Evolutionary conservation across 1,139 yeast species (phyloP).

Genomic region (Kodamaea sp.): DNA sequence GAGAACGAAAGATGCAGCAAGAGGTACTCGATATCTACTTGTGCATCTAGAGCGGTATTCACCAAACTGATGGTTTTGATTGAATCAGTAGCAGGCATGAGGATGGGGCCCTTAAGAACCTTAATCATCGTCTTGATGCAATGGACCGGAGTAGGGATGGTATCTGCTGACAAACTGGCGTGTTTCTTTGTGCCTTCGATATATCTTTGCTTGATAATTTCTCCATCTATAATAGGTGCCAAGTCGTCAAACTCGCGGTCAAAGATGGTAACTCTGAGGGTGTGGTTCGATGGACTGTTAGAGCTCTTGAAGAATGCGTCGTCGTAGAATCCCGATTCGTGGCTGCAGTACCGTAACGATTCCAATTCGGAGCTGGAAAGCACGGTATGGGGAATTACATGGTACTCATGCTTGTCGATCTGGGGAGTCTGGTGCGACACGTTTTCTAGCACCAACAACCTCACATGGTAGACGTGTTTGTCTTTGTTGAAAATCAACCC

Average conservation of each 20-base stretch:
- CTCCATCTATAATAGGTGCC: conserved; percentile 26
- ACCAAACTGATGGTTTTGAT: conserved; percentile 53
- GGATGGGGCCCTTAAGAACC: conserved; percentile 63
- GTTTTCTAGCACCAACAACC: conserved; percentile 30
- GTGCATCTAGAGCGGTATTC: conserved; percentile 52
- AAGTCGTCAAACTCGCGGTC: conserved; percentile 35
- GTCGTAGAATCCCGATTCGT: conserved; percentile 23
- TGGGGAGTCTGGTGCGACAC: conserved; percentile 21
- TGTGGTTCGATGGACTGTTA: conserved; percentile 28
- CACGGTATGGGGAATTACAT: conserved; percentile 26
- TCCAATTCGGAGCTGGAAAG: conserved; percentile 32
- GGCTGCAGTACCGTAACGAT: conserved; percentile 10
- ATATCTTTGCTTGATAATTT: conserved; percentile 31
- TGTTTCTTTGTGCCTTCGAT: conserved; percentile 29
- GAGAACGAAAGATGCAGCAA: conserved; percentile 47
- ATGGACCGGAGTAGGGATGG: conserved; percentile 50
- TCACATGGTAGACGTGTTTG: conserved; percentile 32
- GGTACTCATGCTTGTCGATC: conserved; percentile 40
- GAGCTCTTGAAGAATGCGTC: conserved; percentile 37
- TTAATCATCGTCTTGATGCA: conserved; percentile 60
- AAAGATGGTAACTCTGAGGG: conserved; percentile 37
- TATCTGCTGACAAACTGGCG: conserved; percentile 29
- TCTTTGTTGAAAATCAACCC: conserved; percentile 32
- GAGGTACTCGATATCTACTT: conserved; percentile 56
- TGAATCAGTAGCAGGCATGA: conserved; percentile 41